Base-by-base conservation (phyloP, 352 stramenopile genomes). In the Globisporangium middletonii region DNA sequence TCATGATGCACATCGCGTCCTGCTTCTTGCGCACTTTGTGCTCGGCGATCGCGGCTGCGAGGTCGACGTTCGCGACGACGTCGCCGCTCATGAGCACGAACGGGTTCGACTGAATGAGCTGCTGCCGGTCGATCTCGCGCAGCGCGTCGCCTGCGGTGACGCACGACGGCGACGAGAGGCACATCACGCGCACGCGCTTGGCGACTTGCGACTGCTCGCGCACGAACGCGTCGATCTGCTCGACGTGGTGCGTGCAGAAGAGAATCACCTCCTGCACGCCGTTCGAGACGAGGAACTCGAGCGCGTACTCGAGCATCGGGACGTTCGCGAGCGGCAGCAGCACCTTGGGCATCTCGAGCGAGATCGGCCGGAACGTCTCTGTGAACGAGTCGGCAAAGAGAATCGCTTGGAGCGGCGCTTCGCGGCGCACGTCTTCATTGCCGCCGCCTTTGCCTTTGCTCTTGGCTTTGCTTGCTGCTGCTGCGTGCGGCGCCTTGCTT, bases 81-180 rank as follows among this genome's bases (percentile, higher is more conserved):
- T 99, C 96, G 12, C 95, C 96, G 41, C 79, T 96, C 67, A 99
- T 95, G 33, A 99, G 75, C 8, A 99, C 79, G 69, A 99, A 99
- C 30, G 97, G 97, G 73, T 99, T 97, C 56, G 85, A 97, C 59
- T 97, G 87, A 47, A 99, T 86, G 13, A 98, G 65, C 67, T 96
- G 83, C 55, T 86, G 82, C 18, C 93, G 84, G 69, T 99, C 97
- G 44, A 99, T 79, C 77, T 99, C 96, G 6, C 97, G 86, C 44
- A 99, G 72, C 12, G 96, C 96, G 73, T 99, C 94, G 28, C 96
- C 95, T 0, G 91, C 89, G 38, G 91, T 98, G 47, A 92, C 68
- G 64, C 86, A 96, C 54, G 78, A 91, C 18, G 86, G 84, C 50
- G 79, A 92, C 62, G 69, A 81, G 26, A 97, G 65, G 57, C 73